These are phyloP conservation scores for Uronychia binucleata DNA, from an alignment of 73 alveolate genomes.

Conservation along the genomic window DNA sequence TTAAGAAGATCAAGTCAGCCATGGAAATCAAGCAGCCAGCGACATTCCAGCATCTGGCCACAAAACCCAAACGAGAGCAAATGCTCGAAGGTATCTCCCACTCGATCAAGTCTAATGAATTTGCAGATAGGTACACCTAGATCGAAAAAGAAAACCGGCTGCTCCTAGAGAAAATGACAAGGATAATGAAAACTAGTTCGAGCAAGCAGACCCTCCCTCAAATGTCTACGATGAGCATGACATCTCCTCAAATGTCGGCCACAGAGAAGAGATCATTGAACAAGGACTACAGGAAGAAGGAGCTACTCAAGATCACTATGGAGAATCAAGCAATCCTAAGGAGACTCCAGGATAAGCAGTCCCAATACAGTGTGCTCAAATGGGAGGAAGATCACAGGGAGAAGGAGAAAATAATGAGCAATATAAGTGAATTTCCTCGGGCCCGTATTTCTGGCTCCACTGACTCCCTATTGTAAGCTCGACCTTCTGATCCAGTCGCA, in stretches of 20 bases:
- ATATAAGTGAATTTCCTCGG: background rate
- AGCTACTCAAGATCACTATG: conserved; percentile 46
- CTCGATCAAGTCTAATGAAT: no score
- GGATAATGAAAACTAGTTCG: conserved; percentile 28
- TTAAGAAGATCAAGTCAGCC: conserved; percentile 47
- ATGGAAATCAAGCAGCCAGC: conserved; percentile 53
- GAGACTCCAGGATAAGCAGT: conserved; percentile 54
- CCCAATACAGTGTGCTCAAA: conserved; percentile 34
- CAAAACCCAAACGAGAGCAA: conserved; percentile 59
- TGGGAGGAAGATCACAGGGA: conserved; percentile 54
- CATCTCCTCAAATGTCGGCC: background rate
- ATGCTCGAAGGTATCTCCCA: conserved; percentile 55
- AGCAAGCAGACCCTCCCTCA: background rate
- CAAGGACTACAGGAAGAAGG: conserved; percentile 42
- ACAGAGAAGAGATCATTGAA: conserved; percentile 35
- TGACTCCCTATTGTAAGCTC: no score
- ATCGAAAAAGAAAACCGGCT: conserved; percentile 56
- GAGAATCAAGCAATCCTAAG: conserved; percentile 61
- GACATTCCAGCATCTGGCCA: conserved; percentile 35
- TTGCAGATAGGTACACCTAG: conserved; percentile 46
- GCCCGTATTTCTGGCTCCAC: background rate
- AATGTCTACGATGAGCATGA: background rate
- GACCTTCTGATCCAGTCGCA: no score
- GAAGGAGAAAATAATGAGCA: background rate
- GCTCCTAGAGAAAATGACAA: conserved; percentile 49